Base-by-base conservation (phyloP, 78 protist species). In the Cavenderia fasciculata region DNA sequence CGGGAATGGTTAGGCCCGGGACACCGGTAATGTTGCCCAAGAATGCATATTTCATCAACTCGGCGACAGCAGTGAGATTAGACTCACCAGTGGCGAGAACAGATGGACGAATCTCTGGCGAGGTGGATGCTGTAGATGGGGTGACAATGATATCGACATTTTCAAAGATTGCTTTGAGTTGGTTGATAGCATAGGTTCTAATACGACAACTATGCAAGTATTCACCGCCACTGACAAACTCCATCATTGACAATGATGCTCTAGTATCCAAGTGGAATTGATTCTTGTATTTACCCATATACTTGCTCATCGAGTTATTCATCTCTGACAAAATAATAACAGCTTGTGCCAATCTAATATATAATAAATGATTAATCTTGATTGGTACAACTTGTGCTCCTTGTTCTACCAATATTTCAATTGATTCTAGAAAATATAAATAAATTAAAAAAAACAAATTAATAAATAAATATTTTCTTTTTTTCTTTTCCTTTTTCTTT, bases 1-100 rank as follows among this genome's bases (percentile, higher is more conserved):
- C 21, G 5, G 94, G 96, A 14, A 92, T 34, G 6, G 82, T 0
- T 4, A 91, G 70, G 31, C 87, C 95, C 8, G 96, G 96, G 1
- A 94, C 33, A 40, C 96, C 96, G 46, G 77, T 54, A 0, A 86
- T 71, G 25, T 86, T 86, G 0, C 84, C 92, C 49, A 86, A 29
- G 31, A 71, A 86, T 10, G 59, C 57, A 66, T 47, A 86, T 34
- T 71, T 86, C 92, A 86, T 86, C 8, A 86, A 46, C 25, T 69
- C 69, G 12, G 77, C 90, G 3, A 82, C 66, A 8, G 19, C 44
- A 40, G 16, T 29, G 25, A 82, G 19, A 56, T 82, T 82, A 19
- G 65, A 43, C 73, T 68, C 90, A 54, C 90, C 90, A 5, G 0
- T 14, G 14, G 41, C 8, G 4, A 68, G 52, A 21, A 33, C 77